These are phyloP conservation scores for Penicillium simplicissimum DNA, from an alignment of 495 filamentous ascomycete species.

Conservation along the genomic window DNA sequence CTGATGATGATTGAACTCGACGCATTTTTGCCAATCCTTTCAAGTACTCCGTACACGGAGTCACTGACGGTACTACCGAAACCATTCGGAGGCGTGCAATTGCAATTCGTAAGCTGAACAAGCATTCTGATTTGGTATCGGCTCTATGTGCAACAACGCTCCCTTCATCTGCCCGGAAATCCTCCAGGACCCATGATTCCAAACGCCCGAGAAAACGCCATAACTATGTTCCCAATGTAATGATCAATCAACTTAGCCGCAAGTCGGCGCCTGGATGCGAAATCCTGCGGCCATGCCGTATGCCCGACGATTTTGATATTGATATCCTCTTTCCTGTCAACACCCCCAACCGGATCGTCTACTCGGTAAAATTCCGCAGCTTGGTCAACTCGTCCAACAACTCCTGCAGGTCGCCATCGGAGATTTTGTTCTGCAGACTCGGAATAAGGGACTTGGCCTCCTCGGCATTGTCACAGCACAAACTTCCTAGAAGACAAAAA, in stretches of 20 bases:
- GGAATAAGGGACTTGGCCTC: slow-evolving; percentile 97
- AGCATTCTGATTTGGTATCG: slow-evolving; percentile 7
- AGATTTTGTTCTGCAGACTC: slow-evolving; percentile 82
- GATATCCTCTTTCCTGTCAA: not conserved
- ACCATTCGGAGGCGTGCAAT: not conserved
- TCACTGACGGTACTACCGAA: not conserved
- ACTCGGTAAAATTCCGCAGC: slow-evolving; percentile 60
- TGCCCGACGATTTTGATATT: not conserved
- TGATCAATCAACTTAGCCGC: not conserved
- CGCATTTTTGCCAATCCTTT: not conserved
- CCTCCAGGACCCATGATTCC: slow-evolving; percentile 11
- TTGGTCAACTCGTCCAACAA: slow-evolving; percentile 88
- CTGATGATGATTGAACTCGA: not conserved
- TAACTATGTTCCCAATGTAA: not conserved
- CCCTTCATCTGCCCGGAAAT: slow-evolving; percentile 11
- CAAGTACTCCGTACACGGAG: not conserved
- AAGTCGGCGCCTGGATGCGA: not conserved
- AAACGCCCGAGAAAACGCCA: slow-evolving; percentile 19
- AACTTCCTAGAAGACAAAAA: slow-evolving; percentile 59
- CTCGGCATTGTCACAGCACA: slow-evolving; percentile 88
- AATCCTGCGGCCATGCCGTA: not conserved
- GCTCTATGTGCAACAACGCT: slow-evolving; percentile 5
- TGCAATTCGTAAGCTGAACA: not conserved
- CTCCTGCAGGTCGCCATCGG: slow-evolving; percentile 82
- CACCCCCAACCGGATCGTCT: slow-evolving; percentile 1